phyloP scores from a whole-genome alignment of 140 eudicot genomes.

The Flaveria floridana region DNA sequence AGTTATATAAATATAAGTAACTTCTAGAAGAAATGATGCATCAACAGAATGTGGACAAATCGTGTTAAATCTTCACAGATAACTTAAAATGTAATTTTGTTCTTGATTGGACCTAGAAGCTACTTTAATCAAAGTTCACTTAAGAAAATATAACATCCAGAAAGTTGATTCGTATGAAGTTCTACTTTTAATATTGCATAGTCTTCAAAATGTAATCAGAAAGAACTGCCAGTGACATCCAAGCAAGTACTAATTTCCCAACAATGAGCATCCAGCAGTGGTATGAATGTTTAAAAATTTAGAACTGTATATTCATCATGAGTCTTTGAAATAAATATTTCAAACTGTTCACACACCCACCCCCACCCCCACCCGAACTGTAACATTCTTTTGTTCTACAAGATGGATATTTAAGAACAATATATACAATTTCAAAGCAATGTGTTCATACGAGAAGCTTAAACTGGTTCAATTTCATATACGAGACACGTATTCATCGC shows the following conservation, averaged over 20 bases:
- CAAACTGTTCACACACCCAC: too few species aligned
- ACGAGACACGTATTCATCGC: not conserved
- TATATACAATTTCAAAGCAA: not conserved
- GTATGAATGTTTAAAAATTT: not conserved
- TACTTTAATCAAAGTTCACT: not conserved
- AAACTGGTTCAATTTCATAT: not conserved
- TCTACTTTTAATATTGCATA: slow-evolving; percentile 10
- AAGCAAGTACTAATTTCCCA: not conserved
- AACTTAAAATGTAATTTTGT: not conserved
- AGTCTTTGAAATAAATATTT: too few species aligned
- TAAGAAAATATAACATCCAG: not conserved
- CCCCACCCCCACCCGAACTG: too few species aligned
- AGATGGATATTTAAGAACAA: not conserved
- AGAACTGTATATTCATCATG: not conserved
- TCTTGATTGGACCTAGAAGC: not conserved
- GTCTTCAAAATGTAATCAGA: not conserved
- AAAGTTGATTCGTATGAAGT: not conserved
- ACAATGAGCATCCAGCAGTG: not conserved
- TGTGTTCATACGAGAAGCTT: not conserved
- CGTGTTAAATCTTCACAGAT: not conserved
- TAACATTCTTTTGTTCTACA: too few species aligned
- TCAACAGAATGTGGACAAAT: not conserved
- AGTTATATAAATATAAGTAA: not conserved
- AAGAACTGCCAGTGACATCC: not conserved
- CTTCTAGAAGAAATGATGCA: not conserved